phyloP scores from a whole-genome alignment of 306 rosid species.

The Acmispon strigosus region DNA sequence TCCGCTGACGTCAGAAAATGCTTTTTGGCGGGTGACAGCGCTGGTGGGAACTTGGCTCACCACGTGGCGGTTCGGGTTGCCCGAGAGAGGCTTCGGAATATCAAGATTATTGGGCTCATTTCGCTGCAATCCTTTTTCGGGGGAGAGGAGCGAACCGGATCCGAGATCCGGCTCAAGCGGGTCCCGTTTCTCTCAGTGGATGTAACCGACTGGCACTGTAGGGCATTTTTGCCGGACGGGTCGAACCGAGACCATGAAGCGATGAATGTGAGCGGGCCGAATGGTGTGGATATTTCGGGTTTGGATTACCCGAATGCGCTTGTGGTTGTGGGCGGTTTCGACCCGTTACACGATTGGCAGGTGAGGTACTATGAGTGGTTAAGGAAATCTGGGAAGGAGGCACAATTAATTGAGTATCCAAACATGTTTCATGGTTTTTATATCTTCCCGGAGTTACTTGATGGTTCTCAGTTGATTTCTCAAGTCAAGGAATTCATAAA shows the following conservation, averaged over 20 bases:
- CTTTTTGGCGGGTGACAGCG: constrained; percentile 70
- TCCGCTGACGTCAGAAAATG: constrained; percentile 38
- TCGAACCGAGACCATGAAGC: constrained; percentile 38
- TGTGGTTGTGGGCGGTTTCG: constrained; percentile 56
- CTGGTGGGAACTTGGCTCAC: constrained; percentile 74
- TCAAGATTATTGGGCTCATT: constrained; percentile 36
- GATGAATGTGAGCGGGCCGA: constrained; percentile 53
- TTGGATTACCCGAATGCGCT: constrained; percentile 55
- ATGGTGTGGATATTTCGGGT: constrained; percentile 38
- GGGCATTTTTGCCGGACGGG: constrained; percentile 36
- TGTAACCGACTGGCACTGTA: constrained; percentile 59
- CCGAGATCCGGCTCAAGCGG: constrained; percentile 41
- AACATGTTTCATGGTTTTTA: constrained; percentile 52
- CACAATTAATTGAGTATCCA: constrained; percentile 45
- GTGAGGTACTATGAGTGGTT: constrained; percentile 54
- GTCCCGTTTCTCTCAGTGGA: constrained; percentile 26
- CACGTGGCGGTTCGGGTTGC: constrained; percentile 42
- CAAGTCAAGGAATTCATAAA: constrained; percentile 42
- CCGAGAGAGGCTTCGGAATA: background rate
- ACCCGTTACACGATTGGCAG: constrained; percentile 66
- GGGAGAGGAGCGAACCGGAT: constrained; percentile 55
- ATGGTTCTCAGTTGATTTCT: constrained; percentile 15
- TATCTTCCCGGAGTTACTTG: constrained; percentile 34
- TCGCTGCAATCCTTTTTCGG: constrained; percentile 77
- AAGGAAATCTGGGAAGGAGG: constrained; percentile 44